phyloP scores from a whole-genome alignment of 139 green algal species.

The Deuterostichococcus epilithicus region DNA sequence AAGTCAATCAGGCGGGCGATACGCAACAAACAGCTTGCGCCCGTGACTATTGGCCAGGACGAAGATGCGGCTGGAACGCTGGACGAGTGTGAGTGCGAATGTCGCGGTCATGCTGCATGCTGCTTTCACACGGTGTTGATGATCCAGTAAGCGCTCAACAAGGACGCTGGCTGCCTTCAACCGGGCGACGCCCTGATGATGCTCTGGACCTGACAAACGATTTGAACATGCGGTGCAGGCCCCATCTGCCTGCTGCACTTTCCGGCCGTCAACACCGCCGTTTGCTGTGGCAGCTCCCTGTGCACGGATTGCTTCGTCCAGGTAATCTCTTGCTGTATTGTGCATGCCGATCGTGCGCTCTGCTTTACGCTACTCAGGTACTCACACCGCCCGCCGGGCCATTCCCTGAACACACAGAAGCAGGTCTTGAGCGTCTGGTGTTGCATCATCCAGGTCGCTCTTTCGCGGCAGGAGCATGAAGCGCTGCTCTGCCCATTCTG shows the following conservation, averaged over 20 bases:
- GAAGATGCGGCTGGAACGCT: background rate
- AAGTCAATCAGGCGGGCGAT: background rate
- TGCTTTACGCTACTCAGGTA: background rate
- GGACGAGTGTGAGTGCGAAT: background rate
- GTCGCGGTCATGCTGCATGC: background rate
- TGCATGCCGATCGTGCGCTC: background rate
- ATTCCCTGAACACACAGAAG: background rate
- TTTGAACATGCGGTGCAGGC: slow-evolving; percentile 3
- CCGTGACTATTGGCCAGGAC: background rate
- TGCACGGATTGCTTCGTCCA: slow-evolving; percentile 64
- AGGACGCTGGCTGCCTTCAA: no score
- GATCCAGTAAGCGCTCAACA: no score
- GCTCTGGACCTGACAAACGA: no score
- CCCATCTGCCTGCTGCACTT: slow-evolving; percentile 64
- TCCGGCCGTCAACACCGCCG: slow-evolving; percentile 49
- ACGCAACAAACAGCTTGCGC: background rate
- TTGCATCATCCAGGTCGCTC: slow-evolving; percentile 3
- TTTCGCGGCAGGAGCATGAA: background rate
- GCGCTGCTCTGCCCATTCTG: slow-evolving; percentile 11
- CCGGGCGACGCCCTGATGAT: no score
- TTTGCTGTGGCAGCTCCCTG: slow-evolving; percentile 51
- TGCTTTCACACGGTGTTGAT: no score
- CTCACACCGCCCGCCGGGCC: background rate
- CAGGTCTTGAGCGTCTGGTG: background rate
- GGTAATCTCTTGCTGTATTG: slow-evolving; percentile 8